A percentile compares a stretch with the other conserved stretches of the same genome.
Conservation (phyloP, 805 yeast genomes). For the Saccharomyces jurei region DNA sequence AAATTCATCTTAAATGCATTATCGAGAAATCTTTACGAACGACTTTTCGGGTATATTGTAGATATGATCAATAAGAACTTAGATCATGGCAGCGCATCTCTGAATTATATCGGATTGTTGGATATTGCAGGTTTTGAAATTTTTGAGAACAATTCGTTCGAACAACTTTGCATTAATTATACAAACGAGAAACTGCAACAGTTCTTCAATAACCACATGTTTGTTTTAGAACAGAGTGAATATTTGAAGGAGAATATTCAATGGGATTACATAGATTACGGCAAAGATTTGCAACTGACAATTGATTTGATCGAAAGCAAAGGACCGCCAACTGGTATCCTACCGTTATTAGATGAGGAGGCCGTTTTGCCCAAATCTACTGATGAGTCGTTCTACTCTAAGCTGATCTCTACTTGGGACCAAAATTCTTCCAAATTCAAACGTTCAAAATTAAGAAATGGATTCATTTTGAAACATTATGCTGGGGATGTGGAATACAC, state of each 20-base stretch:
- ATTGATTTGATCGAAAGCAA: conserved; percentile 80
- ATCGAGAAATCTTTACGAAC: conserved; percentile 80
- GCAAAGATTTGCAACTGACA: conserved; percentile 88
- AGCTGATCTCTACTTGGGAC: conserved; percentile 60
- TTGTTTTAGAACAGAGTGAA: conserved; percentile 94
- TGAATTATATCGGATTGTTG: conserved; percentile 78
- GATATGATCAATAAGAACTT: conserved; percentile 65
- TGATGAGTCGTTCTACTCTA: conserved; percentile 75
- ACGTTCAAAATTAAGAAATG: conserved; percentile 65
- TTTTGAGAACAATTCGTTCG: conserved; percentile 87
- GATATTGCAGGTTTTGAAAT: conserved; percentile 99
- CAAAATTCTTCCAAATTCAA: conserved; percentile 46
- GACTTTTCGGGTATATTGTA: conserved; percentile 70
- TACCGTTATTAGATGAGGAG: conserved; percentile 86
- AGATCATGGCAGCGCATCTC: conserved; percentile 35
- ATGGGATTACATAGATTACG: conserved; percentile 95
- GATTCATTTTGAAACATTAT: conserved; percentile 82
- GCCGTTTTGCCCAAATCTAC: conserved; percentile 89
- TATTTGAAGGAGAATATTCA: conserved; percentile 87
- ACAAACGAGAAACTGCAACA: conserved; percentile 97
- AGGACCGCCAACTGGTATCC: conserved; percentile 63
- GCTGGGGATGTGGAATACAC: conserved; percentile 96
- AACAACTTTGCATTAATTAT: conserved; percentile 93
- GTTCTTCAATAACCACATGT: conserved; percentile 95
- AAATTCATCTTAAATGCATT: conserved; percentile 76